Evolutionary conservation across 208 protist genomes (phyloP).

Genomic region (Trypanosoma congolense): DNA sequence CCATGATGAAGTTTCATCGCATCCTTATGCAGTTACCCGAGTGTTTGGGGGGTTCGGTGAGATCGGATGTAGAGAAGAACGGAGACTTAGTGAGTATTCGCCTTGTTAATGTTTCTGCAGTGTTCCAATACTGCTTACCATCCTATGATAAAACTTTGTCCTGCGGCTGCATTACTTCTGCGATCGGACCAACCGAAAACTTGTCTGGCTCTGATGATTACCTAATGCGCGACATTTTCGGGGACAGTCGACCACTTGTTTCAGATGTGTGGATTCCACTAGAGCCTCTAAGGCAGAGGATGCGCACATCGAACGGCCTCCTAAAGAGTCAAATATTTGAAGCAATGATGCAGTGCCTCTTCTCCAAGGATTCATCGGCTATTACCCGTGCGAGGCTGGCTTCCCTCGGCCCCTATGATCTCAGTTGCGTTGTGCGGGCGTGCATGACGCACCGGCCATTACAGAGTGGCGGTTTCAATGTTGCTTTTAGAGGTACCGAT

Average conservation of each 20-base stretch:
- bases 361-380: slow-evolving; percentile 12
- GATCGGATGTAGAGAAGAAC: background rate
- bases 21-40: slow-evolving; percentile 16
- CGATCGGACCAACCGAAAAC: background rate
- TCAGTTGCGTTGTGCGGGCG: slow-evolving; percentile 16
- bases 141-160: background rate
- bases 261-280: slow-evolving; percentile 22
- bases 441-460: background rate
- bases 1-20: slow-evolving; percentile 13
- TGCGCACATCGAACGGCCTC: background rate
- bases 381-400: slow-evolving; percentile 16
- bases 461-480: background rate
- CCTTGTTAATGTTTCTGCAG: slow-evolving; percentile 17
- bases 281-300: background rate
- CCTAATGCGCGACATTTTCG: slow-evolving; percentile 11
- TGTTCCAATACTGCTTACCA: slow-evolving; percentile 22
- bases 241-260: slow-evolving; percentile 13
- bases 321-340: slow-evolving; percentile 13
- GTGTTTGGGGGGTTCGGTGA: slow-evolving; percentile 6
- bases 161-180: background rate
- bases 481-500: background rate
- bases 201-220: background rate
- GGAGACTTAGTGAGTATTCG: slow-evolving; percentile 1
- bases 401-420: slow-evolving; percentile 19
- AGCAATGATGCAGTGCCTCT: slow-evolving; percentile 21